These are phyloP conservation scores for Colletotrichum agaves DNA, from an alignment of 2,329 filamentous ascomycete species.

Conservation along the genomic window DNA sequence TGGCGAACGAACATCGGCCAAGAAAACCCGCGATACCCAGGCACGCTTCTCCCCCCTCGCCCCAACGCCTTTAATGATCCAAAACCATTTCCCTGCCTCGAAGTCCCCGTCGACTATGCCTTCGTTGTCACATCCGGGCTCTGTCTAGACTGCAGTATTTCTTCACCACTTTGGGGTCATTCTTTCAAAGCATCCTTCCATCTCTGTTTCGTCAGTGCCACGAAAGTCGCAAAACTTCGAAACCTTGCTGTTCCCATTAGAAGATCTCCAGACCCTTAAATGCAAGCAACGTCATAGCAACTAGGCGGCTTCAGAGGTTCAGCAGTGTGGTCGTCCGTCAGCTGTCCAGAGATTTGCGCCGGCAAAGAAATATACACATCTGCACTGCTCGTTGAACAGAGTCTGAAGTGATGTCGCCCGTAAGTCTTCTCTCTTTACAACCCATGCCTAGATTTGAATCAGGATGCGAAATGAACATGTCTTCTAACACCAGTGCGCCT, in stretches of 20 bases:
- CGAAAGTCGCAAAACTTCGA: slow-evolving; percentile 5
- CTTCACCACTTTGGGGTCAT: slow-evolving; percentile 15
- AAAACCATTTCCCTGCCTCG: neutral
- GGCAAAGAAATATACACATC: slow-evolving; percentile 6
- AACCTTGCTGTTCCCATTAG: neutral
- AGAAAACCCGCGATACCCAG: slow-evolving; percentile 31
- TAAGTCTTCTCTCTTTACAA: slow-evolving; percentile 7
- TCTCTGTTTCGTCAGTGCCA: neutral
- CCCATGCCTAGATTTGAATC: no score
- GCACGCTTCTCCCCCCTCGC: neutral
- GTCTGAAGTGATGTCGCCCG: slow-evolving; percentile 36
- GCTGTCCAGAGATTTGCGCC: slow-evolving; percentile 11
- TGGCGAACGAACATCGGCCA: slow-evolving; percentile 1
- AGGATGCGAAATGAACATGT: neutral
- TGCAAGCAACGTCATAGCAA: slow-evolving; percentile 32
- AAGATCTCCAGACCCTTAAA: slow-evolving; percentile 23
- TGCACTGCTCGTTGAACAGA: slow-evolving; percentile 32
- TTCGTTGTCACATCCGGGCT: slow-evolving; percentile 6
- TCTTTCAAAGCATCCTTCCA: slow-evolving; percentile 28
- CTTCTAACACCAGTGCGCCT: neutral
- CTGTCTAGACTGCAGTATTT: slow-evolving; percentile 8
- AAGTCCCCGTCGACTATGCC: slow-evolving; percentile 24
- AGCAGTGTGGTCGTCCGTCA: slow-evolving; percentile 29
- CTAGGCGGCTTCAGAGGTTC: slow-evolving; percentile 31
- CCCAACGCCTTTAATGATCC: slow-evolving; percentile 20